Percentiles rank a stretch among this genome's conserved stretches.
phyloP scores from a whole-genome alignment of 495 filamentous ascomycete genomes.

The Jackrogersella multiformis region DNA sequence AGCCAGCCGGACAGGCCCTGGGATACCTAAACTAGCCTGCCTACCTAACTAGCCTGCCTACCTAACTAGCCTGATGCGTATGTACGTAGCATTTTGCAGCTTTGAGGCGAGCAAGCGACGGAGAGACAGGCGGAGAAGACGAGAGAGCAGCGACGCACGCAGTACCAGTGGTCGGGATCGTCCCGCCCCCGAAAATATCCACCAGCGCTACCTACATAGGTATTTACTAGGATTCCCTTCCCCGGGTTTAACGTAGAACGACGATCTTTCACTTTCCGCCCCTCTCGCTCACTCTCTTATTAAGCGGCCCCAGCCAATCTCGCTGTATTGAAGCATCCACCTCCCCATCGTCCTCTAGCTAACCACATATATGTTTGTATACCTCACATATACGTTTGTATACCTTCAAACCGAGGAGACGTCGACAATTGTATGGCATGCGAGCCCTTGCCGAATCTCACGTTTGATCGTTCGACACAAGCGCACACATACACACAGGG shows the following conservation, averaged over 20 bases:
- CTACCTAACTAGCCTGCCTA: slow-evolving; percentile 20
- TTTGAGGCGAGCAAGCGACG: slow-evolving; percentile 13
- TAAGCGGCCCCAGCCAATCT: slow-evolving; percentile 34
- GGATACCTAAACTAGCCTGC: slow-evolving; percentile 26
- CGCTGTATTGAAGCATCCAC: slow-evolving; percentile 17
- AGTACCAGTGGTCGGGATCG: slow-evolving; percentile 37
- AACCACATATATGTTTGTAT: slow-evolving; percentile 7
- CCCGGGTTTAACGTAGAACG: slow-evolving; percentile 40
- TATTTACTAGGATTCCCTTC: slow-evolving; percentile 38
- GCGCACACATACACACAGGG: too few species aligned
- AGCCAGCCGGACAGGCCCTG: slow-evolving; percentile 13
- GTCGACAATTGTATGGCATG: slow-evolving; percentile 4
- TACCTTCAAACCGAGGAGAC: slow-evolving; percentile 2
- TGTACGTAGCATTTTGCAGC: slow-evolving; percentile 27
- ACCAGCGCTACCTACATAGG: slow-evolving; percentile 4
- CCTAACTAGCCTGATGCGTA: slow-evolving; percentile 30
- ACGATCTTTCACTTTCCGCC: slow-evolving; percentile 26
- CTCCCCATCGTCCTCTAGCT: slow-evolving; percentile 7
- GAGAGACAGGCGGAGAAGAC: not conserved
- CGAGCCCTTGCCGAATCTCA: not conserved
- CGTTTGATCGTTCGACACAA: not conserved
- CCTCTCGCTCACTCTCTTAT: slow-evolving; percentile 29
- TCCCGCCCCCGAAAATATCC: slow-evolving; percentile 38
- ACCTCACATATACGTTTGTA: slow-evolving; percentile 5
- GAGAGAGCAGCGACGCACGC: slow-evolving; percentile 6